A percentile compares a stretch with the other conserved stretches of the same genome.
Conservation (phyloP, 306 rosid species). For the Dalbergia cochinchinensis region DNA sequence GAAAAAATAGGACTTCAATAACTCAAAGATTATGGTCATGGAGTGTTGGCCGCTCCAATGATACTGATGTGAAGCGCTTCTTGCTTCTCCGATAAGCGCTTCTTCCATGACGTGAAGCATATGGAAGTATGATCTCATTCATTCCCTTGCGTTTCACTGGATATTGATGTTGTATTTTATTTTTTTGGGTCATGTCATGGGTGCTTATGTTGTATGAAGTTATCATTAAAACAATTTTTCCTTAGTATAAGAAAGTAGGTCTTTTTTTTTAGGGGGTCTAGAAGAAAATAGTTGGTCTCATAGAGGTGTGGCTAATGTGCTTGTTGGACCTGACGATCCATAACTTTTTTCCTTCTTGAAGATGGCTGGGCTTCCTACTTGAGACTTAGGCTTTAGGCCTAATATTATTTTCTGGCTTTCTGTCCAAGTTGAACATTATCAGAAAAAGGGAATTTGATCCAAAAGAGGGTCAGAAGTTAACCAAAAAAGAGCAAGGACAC, state of each 20-base stretch:
- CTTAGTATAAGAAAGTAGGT: too few relatives aligned
- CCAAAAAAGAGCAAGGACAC: too few relatives aligned
- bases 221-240: neutral
- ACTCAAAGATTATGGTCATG: slow-evolving; percentile 2
- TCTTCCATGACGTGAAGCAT: slow-evolving; percentile 33
- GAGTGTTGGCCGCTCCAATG: slow-evolving; percentile 2
- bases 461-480: too few relatives aligned
- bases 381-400: neutral
- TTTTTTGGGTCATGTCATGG: neutral
- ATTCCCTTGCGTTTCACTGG: neutral
- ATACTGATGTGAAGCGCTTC: slow-evolving; percentile 7
- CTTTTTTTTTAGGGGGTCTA: too few relatives aligned
- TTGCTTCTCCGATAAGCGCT: neutral
- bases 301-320: neutral
- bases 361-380: neutral
- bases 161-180: too few relatives aligned
- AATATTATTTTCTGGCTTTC: too few relatives aligned
- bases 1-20: neutral
- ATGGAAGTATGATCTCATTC: slow-evolving; percentile 41
- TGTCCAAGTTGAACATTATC: too few relatives aligned
- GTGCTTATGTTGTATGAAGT: neutral
- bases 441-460: too few relatives aligned
- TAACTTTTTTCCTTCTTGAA: neutral
- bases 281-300: neutral
- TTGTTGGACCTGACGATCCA: neutral